Evolutionary conservation across 2,329 filamentous ascomycete species (phyloP).

Genomic region (Hypoxylon sp.): DNA sequence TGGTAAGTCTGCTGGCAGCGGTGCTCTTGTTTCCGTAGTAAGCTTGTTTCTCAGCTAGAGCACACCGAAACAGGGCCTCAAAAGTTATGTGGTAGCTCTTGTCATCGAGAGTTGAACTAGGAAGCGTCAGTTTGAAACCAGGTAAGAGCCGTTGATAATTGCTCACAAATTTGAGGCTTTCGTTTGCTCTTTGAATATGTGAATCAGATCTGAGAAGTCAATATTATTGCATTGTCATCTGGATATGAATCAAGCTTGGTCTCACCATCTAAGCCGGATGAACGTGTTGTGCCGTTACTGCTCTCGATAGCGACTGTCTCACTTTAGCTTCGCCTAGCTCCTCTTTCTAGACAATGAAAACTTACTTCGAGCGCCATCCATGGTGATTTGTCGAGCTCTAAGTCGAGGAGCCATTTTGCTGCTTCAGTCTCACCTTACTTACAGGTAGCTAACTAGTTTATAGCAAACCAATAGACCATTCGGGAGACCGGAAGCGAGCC

Average conservation of each 20-base stretch:
- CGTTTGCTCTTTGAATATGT: slow-evolving; percentile 52
- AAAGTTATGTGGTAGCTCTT: slow-evolving; percentile 86
- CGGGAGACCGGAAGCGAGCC: not conserved
- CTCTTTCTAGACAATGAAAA: slow-evolving; percentile 4
- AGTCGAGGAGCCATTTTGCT: slow-evolving; percentile 50
- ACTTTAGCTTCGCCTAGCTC: slow-evolving; percentile 37
- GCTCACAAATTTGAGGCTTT: slow-evolving; percentile 50
- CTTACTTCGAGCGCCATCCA: slow-evolving; percentile 51
- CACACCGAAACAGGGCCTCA: slow-evolving; percentile 82
- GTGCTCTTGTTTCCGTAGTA: slow-evolving; percentile 69
- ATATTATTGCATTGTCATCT: slow-evolving; percentile 7
- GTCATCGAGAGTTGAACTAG: slow-evolving; percentile 69
- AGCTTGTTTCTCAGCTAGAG: slow-evolving; percentile 75
- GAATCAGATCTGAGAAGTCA: slow-evolving; percentile 47
- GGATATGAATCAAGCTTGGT: not conserved
- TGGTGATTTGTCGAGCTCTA: slow-evolving; percentile 48
- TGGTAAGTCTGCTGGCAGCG: slow-evolving; percentile 70
- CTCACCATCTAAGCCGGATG: slow-evolving; percentile 51
- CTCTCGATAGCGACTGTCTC: slow-evolving; percentile 49
- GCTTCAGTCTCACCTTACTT: slow-evolving; percentile 12
- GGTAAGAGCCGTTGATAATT: not conserved
- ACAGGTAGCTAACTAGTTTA: slow-evolving; percentile 5
- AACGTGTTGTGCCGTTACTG: slow-evolving; percentile 47
- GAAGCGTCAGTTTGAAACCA: slow-evolving; percentile 19
- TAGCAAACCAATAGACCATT: not conserved